Base-by-base conservation (phyloP, 2,329 filamentous ascomycete species). In the Magnaporthiopsis rhizophila region DNA sequence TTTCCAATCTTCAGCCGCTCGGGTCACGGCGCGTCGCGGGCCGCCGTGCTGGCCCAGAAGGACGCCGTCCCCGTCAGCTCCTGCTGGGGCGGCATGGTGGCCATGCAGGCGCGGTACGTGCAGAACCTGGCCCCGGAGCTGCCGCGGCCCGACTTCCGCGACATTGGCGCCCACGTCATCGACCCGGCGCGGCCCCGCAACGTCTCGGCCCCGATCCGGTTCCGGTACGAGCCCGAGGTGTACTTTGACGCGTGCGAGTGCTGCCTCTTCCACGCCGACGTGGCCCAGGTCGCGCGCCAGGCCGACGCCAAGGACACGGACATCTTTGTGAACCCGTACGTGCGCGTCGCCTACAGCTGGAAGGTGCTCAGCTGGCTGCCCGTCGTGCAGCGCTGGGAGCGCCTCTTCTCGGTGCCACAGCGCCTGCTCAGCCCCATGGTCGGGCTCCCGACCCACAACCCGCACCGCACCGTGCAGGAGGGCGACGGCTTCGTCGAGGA, bases 1-100 rank as follows among this genome's bases (percentile, higher is more conserved):
- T 92, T 84, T 73, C 89, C 89, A 0, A 89, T 86, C 76, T 89
- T 90, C 73, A 81, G 84, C 5, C 75, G 72, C 59, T 77, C 76
- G 1, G 83, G 83, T 1, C 73, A 81, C 18, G 85, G 78, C 0
- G 75, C 76, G n/a, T 86, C 82, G 53, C 80, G 89, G 59, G 77
- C 79, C 5, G 88, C 89, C 71, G 86, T 91, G 24, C 73, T 90
- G 1, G 77, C 77, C 0, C 83, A 85, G 64, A 81, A 73, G 53
- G 85, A 88, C 68, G 84, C 88, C 0, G 89, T 92, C 1, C 82
- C 86, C 11, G 89, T 92, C 1, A 84, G 83, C 69, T 87, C 86
- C 67, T 92, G 90, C 75, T 92, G 89, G 90, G 88, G 89, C 63
- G 90, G 90, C 28, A 91, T 92, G 84, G 87, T 86, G 2, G 85